Conservation (phyloP, 768 basidiomycete species). For the Suillus subalutaceus region DNA sequence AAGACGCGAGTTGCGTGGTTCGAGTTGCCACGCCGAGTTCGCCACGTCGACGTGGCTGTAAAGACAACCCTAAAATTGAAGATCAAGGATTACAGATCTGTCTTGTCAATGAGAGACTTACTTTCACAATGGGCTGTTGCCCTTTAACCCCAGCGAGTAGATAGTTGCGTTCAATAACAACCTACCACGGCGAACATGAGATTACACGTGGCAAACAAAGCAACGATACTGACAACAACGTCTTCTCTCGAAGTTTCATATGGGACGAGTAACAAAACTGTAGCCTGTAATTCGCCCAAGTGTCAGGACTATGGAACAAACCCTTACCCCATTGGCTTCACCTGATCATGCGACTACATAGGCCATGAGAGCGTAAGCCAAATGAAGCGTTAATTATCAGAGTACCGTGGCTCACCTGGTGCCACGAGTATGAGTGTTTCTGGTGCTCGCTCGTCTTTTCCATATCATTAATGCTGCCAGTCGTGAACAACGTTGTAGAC, state of each 20-base stretch:
- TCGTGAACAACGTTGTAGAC: slow-evolving; percentile 15
- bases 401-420: slow-evolving; percentile 58
- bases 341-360: slow-evolving; percentile 84
- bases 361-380: slow-evolving; percentile 9
- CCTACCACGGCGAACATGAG: slow-evolving; percentile 42
- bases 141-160: slow-evolving; percentile 76
- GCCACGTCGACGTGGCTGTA: slow-evolving; percentile 69
- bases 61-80: slow-evolving; percentile 59
- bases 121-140: slow-evolving; percentile 74
- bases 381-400: slow-evolving; percentile 18
- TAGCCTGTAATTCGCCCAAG: slow-evolving; percentile 53
- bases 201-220: slow-evolving; percentile 1
- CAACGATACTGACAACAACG: slow-evolving; percentile 53
- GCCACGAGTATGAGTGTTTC: slow-evolving; percentile 74
- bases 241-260: slow-evolving; percentile 73
- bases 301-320: slow-evolving; percentile 22
- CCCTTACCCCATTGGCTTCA: slow-evolving; percentile 23
- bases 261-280: slow-evolving; percentile 74
- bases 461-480: slow-evolving; percentile 19
- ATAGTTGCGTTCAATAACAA: slow-evolving; percentile 70
- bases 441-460: slow-evolving; percentile 32
- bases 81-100: slow-evolving; percentile 4
- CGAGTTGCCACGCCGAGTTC: slow-evolving; percentile 79
- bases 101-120: slow-evolving; percentile 31
- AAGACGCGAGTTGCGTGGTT: slow-evolving; percentile 49